These are phyloP conservation scores for Solanum paucissectum DNA, from an alignment of 257 asterid species.

Conservation along the genomic window DNA sequence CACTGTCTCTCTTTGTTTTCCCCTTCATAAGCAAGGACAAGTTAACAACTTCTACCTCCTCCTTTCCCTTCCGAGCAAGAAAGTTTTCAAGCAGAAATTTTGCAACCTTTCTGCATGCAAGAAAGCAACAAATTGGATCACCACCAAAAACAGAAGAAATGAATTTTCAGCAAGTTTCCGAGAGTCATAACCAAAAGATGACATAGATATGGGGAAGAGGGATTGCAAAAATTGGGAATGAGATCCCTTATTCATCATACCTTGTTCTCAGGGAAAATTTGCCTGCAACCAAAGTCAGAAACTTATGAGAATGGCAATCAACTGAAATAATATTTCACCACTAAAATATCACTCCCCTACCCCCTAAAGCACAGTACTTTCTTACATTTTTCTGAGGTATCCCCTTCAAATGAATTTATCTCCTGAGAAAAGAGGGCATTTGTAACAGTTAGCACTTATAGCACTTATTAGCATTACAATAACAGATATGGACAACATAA, in stretches of 20 bases:
- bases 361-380: not conserved
- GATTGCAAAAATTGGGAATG: not conserved
- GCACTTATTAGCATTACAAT: not conserved
- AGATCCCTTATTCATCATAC: constrained; percentile 22
- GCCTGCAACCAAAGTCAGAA: constrained; percentile 31
- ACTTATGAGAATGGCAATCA: not conserved
- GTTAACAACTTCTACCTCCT: constrained; percentile 28
- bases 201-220: not conserved
- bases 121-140: not conserved
- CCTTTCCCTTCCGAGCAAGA: constrained; percentile 17
- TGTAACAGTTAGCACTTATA: not conserved
- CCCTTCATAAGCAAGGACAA: constrained; percentile 30
- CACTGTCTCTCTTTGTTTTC: constrained; percentile 52
- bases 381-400: constrained; percentile 30
- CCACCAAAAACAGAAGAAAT: not conserved
- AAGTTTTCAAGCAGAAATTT: constrained; percentile 35
- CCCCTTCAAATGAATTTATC: constrained; percentile 21
- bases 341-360: not conserved
- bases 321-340: not conserved
- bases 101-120: constrained; percentile 36
- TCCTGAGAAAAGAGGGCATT: constrained; percentile 32
- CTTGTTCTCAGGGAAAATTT: constrained; percentile 45
- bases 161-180: not conserved
- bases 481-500: not conserved
- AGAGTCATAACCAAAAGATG: not conserved